Base-by-base conservation (phyloP, 2,329 filamentous ascomycete genomes). In the Pseudophaeomoniella oleicola region DNA sequence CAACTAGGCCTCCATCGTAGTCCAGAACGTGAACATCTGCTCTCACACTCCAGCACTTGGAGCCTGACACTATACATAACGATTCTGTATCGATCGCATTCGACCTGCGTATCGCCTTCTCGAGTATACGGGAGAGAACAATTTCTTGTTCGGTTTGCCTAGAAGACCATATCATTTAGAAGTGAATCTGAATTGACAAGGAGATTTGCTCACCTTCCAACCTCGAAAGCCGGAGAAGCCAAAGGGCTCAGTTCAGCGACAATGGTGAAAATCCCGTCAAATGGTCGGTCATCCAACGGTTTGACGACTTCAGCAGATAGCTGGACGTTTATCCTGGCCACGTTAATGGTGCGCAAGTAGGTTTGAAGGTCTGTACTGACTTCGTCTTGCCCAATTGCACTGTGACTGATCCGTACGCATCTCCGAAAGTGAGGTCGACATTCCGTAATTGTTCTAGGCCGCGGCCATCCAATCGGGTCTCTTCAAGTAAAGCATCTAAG, bases 241-340 rank as follows among this genome's bases (percentile, higher is more conserved):
- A 96, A 92, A 34, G 88, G 85, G 43, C 81, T 85, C 50, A 98
- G 75, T 57, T 96, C 90, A 38, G 87, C 82, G 37, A 78, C 72
- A 54, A 96, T 94, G 48, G 78, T 86, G 66, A 96, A 96, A 57
- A 93, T 73, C 56, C 90, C 90, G 56, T 96, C 90, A 54, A 94
- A 94, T 41, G 87, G 88, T 44, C 88, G 80, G 60, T 96, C 88
- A 37, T 80, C 60, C 53, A 80, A 84, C 31, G 90, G 88, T 29
- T 82, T 76, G 9, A 82, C 81, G 42, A 96, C 82, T 62, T 94
- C 84, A 44, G 86, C 82, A 2, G 86, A 88, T 41, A 93, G 80
- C 43, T 83, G 82, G 38, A 81, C 85, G 42, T 92, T 65, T 40
- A 94, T 74, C 51, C 87, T 92, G 47, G 9, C 14, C 16, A 46